A percentile compares a stretch with the other conserved stretches of the same genome.
phyloP scores from a whole-genome alignment of 2,329 filamentous ascomycete genomes.

The Colletotrichum destructivum region DNA sequence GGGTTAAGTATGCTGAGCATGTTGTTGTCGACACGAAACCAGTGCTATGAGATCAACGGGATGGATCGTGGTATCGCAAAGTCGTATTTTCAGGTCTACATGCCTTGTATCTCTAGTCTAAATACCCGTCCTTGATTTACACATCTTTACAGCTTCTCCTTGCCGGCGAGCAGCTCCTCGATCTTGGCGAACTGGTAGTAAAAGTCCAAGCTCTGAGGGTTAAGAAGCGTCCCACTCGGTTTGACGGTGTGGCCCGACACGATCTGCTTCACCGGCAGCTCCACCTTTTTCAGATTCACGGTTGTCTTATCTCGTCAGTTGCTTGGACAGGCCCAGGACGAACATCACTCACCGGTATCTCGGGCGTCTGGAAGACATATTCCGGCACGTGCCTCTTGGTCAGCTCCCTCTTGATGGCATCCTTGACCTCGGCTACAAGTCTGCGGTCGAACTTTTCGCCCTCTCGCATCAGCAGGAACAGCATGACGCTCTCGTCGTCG shows the following conservation, averaged over 20 bases:
- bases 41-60: slow-evolving; percentile 36
- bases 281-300: slow-evolving; percentile 88
- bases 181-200: slow-evolving; percentile 86
- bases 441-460: slow-evolving; percentile 68
- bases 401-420: slow-evolving; percentile 75
- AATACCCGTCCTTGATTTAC: neutral
- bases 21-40: slow-evolving; percentile 22
- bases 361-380: slow-evolving; percentile 84
- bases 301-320: slow-evolving; percentile 72
- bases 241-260: slow-evolving; percentile 82
- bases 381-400: slow-evolving; percentile 83
- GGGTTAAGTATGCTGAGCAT: slow-evolving; percentile 51
- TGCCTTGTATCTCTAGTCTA: neutral
- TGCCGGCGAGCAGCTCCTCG: slow-evolving; percentile 68
- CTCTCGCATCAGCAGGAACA: slow-evolving; percentile 70
- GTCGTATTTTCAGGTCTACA: neutral
- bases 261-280: slow-evolving; percentile 87
- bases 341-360: slow-evolving; percentile 77
- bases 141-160: slow-evolving; percentile 62
- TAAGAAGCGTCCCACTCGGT: slow-evolving; percentile 82
- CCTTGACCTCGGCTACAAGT: slow-evolving; percentile 73
- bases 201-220: slow-evolving; percentile 81
- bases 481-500: slow-evolving; percentile 67
- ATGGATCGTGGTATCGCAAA: neutral
- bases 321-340: neutral